A percentile compares a stretch with the other conserved stretches of the same genome.
phyloP scores from a whole-genome alignment of 2,329 filamentous ascomycete species.

The Calycina herbarum region DNA sequence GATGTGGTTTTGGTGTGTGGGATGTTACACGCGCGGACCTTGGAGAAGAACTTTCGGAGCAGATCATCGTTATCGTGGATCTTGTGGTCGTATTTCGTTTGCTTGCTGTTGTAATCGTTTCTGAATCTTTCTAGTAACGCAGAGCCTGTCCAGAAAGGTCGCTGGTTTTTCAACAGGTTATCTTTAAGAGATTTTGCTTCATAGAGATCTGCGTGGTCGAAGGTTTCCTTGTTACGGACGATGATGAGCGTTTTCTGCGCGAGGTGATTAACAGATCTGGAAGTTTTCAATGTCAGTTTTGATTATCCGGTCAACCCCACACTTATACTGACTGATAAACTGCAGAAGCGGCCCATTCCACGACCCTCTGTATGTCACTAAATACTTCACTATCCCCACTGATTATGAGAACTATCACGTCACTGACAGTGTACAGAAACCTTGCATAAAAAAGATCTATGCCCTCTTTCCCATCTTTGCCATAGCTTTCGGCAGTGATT shows the following conservation, averaged over 20 bases:
- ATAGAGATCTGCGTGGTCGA: conserved; percentile 16
- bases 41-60: conserved; percentile 23
- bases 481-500: conserved; percentile 18
- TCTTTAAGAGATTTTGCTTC: conserved; percentile 12
- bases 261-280: conserved; percentile 25
- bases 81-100: conserved; percentile 11
- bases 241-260: conserved; percentile 29
- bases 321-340: conserved; percentile 13
- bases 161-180: conserved; percentile 16
- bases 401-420: conserved; percentile 31
- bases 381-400: conserved; percentile 21
- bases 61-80: conserved; percentile 24
- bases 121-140: conserved; percentile 14
- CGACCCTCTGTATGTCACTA: conserved; percentile 17
- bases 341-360: conserved; percentile 28
- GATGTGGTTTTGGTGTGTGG: conserved; percentile 18
- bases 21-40: conserved; percentile 25
- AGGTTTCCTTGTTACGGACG: conserved; percentile 25
- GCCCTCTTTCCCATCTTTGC: conserved; percentile 24
- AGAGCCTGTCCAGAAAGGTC: conserved; percentile 12
- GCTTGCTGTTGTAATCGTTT: conserved; percentile 16
- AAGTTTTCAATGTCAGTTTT: background rate
- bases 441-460: conserved; percentile 31
- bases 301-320: background rate
- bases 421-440: conserved; percentile 30